Percentiles rank a stretch among this genome's conserved stretches.
phyloP scores from a whole-genome alignment of 306 rosid species.

The Astragalus glycyphyllos region DNA sequence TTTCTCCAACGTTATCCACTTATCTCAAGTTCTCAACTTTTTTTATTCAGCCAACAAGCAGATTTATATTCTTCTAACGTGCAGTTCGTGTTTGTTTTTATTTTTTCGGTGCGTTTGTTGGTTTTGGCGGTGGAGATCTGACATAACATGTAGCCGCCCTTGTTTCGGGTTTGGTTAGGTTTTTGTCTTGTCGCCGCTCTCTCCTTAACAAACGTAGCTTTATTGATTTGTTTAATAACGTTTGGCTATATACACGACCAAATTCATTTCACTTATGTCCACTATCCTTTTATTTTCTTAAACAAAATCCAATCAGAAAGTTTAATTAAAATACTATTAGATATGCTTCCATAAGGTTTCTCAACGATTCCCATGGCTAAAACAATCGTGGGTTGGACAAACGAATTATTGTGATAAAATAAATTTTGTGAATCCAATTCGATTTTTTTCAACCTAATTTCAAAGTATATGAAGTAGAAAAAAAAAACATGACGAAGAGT shows the following conservation, averaged over 20 bases:
- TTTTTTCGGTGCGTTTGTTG: constrained; percentile 7
- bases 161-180: constrained; percentile 38
- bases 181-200: constrained; percentile 29
- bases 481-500: constrained; percentile 44
- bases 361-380: too few relatives aligned
- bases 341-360: too few relatives aligned
- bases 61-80: constrained; percentile 2
- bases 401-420: background rate
- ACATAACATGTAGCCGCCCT: constrained; percentile 54
- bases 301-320: too few relatives aligned
- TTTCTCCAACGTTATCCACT: constrained; percentile 19
- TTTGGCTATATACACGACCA: too few relatives aligned
- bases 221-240: constrained; percentile 12
- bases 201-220: background rate
- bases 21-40: background rate
- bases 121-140: constrained; percentile 34
- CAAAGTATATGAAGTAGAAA: background rate
- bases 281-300: too few relatives aligned
- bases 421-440: background rate
- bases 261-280: too few relatives aligned
- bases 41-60: background rate
- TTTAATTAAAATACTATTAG: background rate
- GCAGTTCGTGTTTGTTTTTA: background rate
- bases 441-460: background rate
- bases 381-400: background rate